These are phyloP conservation scores for Globisporangium sylvaticum DNA, from an alignment of 352 stramenopile genomes.

Conservation along the genomic window DNA sequence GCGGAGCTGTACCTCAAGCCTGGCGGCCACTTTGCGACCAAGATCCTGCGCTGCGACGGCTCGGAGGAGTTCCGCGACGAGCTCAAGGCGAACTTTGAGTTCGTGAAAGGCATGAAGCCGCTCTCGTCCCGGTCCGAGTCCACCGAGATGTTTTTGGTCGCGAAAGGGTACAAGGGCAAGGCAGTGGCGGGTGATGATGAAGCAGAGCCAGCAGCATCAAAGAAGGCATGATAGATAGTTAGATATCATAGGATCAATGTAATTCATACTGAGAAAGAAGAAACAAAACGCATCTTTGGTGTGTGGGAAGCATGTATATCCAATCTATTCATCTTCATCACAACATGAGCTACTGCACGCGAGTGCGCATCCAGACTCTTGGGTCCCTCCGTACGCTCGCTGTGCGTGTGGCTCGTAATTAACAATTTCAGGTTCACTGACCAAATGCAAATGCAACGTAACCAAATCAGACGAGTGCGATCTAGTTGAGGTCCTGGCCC, in stretches of 20 bases:
- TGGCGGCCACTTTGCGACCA: constrained; percentile 75
- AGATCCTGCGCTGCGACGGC: constrained; percentile 76
- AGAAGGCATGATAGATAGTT: neutral
- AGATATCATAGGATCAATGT: neutral
- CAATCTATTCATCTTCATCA: constrained; percentile 17
- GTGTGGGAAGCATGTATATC: constrained; percentile 17
- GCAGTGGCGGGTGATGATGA: neutral
- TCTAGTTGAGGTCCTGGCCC: constrained; percentile 78
- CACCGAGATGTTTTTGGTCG: constrained; percentile 82
- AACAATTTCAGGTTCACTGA: neutral
- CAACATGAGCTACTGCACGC: neutral
- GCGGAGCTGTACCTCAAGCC: constrained; percentile 75
- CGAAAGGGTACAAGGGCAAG: constrained; percentile 54
- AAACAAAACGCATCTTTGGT: neutral
- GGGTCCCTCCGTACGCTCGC: neutral
- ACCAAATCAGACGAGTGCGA: neutral
- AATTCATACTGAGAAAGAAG: neutral
- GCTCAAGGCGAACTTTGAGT: constrained; percentile 64
- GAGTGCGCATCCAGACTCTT: neutral
- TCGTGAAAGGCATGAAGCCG: constrained; percentile 81
- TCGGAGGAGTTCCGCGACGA: constrained; percentile 72
- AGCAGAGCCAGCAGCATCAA: neutral
- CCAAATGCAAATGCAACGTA: constrained; percentile 5
- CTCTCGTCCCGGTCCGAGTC: constrained; percentile 74
- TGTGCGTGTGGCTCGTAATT: neutral